Conservation (phyloP, 176 grass and related monocot genomes). For the Triticum urartu region DNA sequence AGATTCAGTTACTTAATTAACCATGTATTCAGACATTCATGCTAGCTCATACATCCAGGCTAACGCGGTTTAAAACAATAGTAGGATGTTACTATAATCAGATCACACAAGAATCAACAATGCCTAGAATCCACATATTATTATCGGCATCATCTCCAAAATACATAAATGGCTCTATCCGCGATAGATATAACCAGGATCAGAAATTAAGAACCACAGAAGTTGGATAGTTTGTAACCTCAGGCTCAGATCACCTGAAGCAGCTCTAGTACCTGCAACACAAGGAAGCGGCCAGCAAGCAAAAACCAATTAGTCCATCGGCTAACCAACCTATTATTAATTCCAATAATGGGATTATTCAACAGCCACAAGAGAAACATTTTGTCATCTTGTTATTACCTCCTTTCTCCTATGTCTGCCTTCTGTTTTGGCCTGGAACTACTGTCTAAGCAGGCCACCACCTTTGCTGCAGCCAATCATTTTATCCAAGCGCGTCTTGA, state of each 20-base stretch:
- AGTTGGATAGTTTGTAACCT: background rate
- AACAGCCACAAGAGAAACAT: background rate
- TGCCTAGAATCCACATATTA: background rate
- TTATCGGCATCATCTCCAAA: background rate
- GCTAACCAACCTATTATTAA: background rate
- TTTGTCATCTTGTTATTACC: background rate
- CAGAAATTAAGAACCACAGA: background rate
- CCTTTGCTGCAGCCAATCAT: background rate
- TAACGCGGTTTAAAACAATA: background rate
- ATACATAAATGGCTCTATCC: background rate
- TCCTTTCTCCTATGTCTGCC: background rate
- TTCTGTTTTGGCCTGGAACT: background rate
- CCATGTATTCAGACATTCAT: background rate
- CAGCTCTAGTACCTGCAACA: background rate
- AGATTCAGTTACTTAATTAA: too few relatives aligned
- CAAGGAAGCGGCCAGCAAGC: background rate
- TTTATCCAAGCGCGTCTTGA: slow-evolving; percentile 48
- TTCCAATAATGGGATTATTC: background rate
- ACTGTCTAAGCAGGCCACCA: background rate
- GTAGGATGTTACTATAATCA: background rate
- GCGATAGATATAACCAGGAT: background rate
- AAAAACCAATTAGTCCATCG: background rate
- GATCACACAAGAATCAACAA: too few relatives aligned
- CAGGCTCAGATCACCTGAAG: background rate
- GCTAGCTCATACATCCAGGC: background rate